phyloP scores from a whole-genome alignment of 2,329 filamentous ascomycete genomes.

The Cryphonectria radicalis region DNA sequence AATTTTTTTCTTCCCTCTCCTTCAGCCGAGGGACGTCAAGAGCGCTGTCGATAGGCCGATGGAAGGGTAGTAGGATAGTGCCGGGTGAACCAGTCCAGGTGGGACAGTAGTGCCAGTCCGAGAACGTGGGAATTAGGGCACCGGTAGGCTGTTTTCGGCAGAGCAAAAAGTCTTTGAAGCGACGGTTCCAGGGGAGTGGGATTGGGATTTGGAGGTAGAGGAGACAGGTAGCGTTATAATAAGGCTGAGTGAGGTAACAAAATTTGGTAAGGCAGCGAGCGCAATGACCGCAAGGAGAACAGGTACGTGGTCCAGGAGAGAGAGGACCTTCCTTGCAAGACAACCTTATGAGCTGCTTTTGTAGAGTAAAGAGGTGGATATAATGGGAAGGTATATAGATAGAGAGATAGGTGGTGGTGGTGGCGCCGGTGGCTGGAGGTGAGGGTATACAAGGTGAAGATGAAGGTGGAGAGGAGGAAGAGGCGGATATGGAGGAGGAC shows the following conservation, averaged over 20 bases:
- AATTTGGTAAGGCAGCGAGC: slow-evolving; percentile 46
- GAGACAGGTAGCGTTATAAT: slow-evolving; percentile 7
- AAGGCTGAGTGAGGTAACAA: slow-evolving; percentile 3
- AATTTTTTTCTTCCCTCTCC: neutral
- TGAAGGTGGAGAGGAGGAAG: slow-evolving; percentile 33
- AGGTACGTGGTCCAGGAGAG: neutral
- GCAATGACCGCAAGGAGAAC: slow-evolving; percentile 32
- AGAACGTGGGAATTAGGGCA: neutral
- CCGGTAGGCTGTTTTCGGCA: slow-evolving; percentile 5
- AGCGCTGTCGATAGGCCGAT: neutral
- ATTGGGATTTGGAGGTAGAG: neutral
- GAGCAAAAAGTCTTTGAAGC: neutral
- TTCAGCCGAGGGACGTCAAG: neutral
- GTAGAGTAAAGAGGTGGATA: neutral
- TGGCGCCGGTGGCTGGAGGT: neutral
- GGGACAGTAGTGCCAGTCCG: neutral
- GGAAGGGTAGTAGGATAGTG: neutral
- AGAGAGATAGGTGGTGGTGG: neutral
- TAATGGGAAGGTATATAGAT: neutral
- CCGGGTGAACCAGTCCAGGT: neutral
- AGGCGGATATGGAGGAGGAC: slow-evolving; percentile 44
- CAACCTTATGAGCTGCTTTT: neutral
- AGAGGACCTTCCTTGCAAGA: neutral
- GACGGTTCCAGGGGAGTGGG: neutral
- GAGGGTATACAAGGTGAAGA: neutral